A percentile compares a stretch with the other conserved stretches of the same genome.
Evolutionary conservation across 2,329 filamentous ascomycete genomes (phyloP).

Genomic region (Stemphylium beticola): DNA sequence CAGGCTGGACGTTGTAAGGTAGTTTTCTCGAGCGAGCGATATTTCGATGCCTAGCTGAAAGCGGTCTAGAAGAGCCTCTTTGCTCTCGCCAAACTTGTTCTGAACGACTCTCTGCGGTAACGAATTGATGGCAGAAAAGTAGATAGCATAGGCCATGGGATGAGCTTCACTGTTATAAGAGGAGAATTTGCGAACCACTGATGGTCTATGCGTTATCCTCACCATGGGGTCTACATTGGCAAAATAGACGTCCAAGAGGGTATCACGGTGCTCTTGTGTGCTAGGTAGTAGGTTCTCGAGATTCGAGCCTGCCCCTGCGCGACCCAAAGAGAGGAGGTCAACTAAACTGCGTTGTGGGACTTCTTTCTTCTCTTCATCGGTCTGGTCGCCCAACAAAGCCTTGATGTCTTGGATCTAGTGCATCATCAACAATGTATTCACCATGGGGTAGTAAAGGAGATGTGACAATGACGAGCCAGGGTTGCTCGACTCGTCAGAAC

Average conservation of each 20-base stretch:
- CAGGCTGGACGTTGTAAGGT: conserved; percentile 46
- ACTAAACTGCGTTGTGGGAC: conserved; percentile 40
- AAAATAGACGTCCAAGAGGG: conserved; percentile 45
- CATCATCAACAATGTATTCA: not conserved
- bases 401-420: conserved; percentile 50
- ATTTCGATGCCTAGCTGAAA: conserved; percentile 47
- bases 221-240: conserved; percentile 47
- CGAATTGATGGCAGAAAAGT: conserved; percentile 46
- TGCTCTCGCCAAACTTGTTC: conserved; percentile 41
- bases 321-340: conserved; percentile 42
- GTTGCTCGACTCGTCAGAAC: not conserved
- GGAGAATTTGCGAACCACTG: conserved; percentile 37
- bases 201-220: conserved; percentile 45
- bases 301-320: conserved; percentile 34
- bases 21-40: conserved; percentile 45
- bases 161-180: conserved; percentile 37
- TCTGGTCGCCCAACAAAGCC: conserved; percentile 42
- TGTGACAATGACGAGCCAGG: not conserved
- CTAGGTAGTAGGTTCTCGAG: conserved; percentile 39
- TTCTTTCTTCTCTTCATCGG: conserved; percentile 38
- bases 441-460: not conserved
- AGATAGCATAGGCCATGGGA: conserved; percentile 46
- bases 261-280: conserved; percentile 38
- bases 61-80: conserved; percentile 39
- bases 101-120: conserved; percentile 38